Conservation (phyloP, 2,329 filamentous ascomycete genomes). For the Amylocarpus encephaloides region DNA sequence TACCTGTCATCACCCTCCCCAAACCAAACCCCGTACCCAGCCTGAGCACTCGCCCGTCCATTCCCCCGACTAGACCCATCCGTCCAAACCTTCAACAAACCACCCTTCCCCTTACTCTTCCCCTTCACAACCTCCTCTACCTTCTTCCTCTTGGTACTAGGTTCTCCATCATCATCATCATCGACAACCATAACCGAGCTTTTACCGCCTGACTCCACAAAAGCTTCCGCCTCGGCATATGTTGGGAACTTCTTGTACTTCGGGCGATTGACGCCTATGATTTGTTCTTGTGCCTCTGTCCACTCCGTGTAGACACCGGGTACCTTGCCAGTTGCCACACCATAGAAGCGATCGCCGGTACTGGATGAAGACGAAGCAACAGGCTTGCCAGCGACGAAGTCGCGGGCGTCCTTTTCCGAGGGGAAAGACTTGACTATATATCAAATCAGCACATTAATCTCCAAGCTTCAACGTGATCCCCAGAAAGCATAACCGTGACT, state of each 20-base stretch:
- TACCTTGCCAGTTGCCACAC: constrained; percentile 50
- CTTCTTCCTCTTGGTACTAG: constrained; percentile 28
- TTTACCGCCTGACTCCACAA: constrained; percentile 47
- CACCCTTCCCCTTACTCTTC: constrained; percentile 8
- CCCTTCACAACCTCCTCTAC: constrained; percentile 11
- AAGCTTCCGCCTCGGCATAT: constrained; percentile 68
- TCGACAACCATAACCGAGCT: background rate
- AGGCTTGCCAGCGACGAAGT: constrained; percentile 60
- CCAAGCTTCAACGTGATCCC: background rate
- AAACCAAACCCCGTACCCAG: constrained; percentile 60
- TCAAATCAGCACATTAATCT: constrained; percentile 12
- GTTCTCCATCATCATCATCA: background rate
- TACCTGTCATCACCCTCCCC: constrained; percentile 49
- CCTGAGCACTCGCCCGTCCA: constrained; percentile 47
- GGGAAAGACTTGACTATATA: constrained; percentile 71
- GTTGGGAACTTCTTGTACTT: constrained; percentile 66
- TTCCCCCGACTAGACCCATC: constrained; percentile 43
- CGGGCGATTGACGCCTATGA: constrained; percentile 63
- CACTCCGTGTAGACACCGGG: constrained; percentile 59
- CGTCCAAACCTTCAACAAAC: constrained; percentile 13
- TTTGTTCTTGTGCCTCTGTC: constrained; percentile 65
- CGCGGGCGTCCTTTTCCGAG: constrained; percentile 67
- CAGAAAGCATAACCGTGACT: background rate
- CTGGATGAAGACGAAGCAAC: constrained; percentile 31
- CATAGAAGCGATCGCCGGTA: constrained; percentile 46